phyloP scores from a whole-genome alignment of 495 filamentous ascomycete genomes.

The Hypoxylon fuscum region DNA sequence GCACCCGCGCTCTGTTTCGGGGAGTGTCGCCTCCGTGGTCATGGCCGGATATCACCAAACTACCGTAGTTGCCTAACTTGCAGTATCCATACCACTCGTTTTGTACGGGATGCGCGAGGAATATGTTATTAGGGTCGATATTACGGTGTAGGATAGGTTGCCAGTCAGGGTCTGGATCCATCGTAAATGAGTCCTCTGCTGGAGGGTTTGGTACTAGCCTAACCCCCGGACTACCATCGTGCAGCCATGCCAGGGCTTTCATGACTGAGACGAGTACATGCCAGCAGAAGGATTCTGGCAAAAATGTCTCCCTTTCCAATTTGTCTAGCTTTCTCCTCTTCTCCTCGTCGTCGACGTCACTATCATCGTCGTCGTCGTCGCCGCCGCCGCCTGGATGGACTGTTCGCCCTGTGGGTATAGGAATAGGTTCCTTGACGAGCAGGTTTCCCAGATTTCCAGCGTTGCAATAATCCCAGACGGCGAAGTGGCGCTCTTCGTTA shows the following conservation, averaged over 20 bases:
- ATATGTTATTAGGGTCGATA: constrained; percentile 53
- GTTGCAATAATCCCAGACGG: constrained; percentile 54
- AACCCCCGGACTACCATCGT: constrained; percentile 48
- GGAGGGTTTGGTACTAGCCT: too few species aligned
- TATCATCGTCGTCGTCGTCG: constrained; percentile 3
- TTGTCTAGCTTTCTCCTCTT: background rate
- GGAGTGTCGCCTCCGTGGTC: constrained; percentile 14
- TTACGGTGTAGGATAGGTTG: constrained; percentile 55
- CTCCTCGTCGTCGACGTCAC: constrained; percentile 4
- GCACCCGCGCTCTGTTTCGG: background rate
- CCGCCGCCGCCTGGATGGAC: background rate
- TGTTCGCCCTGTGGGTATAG: background rate
- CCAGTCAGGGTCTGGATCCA: constrained; percentile 49
- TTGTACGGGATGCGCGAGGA: constrained; percentile 53
- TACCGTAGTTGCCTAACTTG: constrained; percentile 56
- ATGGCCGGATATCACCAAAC: constrained; percentile 46
- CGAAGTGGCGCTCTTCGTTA: constrained; percentile 28
- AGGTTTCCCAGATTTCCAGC: constrained; percentile 47
- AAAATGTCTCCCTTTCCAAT: constrained; percentile 30
- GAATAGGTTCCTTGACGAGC: constrained; percentile 27
- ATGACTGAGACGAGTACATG: constrained; percentile 53
- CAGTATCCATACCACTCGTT: constrained; percentile 58
- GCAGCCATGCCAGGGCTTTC: constrained; percentile 53
- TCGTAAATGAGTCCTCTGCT: background rate
- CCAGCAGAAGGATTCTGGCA: constrained; percentile 57